A percentile compares a stretch with the other conserved stretches of the same genome.
phyloP scores from a whole-genome alignment of 1,139 yeast species.

The Kluyveromyces sp. region DNA sequence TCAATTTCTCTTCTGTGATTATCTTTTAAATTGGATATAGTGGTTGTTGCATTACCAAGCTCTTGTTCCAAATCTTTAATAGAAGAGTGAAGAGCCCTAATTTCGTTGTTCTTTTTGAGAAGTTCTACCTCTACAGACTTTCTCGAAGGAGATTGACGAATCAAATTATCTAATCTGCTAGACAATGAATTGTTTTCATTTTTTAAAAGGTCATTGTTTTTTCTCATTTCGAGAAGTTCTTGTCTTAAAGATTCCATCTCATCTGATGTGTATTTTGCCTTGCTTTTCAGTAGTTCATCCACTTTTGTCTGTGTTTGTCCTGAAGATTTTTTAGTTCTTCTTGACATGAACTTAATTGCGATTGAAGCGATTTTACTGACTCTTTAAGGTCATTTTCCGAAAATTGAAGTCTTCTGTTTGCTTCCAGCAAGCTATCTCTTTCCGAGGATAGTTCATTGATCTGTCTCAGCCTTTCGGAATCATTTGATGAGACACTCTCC shows the following conservation, averaged over 20 bases:
- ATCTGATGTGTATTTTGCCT: not conserved
- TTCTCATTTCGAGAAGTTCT: slow-evolving; percentile 6
- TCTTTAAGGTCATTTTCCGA: slow-evolving; percentile 1
- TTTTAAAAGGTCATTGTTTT: slow-evolving; percentile 11
- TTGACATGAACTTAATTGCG: not conserved
- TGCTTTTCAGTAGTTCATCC: slow-evolving; percentile 2
- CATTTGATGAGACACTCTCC: slow-evolving; percentile 26
- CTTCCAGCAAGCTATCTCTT: not conserved
- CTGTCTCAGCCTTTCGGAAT: slow-evolving; percentile 67
- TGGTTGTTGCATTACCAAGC: slow-evolving; percentile 9
- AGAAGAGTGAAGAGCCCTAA: slow-evolving; percentile 6
- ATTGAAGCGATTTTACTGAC: not conserved
- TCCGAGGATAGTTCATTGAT: slow-evolving; percentile 47
- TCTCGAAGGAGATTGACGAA: slow-evolving; percentile 7
- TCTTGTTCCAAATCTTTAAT: slow-evolving; percentile 14
- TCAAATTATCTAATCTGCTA: slow-evolving; percentile 9
- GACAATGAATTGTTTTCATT: slow-evolving; percentile 7
- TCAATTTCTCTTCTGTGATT: slow-evolving; percentile 35
- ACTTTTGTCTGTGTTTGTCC: slow-evolving; percentile 2
- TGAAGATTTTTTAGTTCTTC: not conserved
- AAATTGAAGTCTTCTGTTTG: not conserved
- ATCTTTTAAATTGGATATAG: slow-evolving; percentile 18
- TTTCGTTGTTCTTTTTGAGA: slow-evolving; percentile 9
- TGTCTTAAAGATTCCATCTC: slow-evolving; percentile 8
- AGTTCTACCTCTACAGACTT: slow-evolving; percentile 12